phyloP scores from a whole-genome alignment of 2,329 filamentous ascomycete genomes.

The Xylaria digitata region DNA sequence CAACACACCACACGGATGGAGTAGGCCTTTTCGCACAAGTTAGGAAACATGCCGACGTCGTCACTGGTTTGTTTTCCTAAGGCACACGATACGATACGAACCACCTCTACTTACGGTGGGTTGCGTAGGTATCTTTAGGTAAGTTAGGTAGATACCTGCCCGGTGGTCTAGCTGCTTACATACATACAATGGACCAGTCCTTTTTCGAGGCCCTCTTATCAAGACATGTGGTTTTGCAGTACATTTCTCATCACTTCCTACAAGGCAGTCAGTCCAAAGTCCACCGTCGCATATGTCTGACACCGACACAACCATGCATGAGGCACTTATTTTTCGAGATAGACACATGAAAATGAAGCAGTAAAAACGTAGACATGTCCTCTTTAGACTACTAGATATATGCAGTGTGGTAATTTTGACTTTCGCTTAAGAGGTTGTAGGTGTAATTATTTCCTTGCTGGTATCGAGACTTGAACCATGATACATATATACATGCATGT shows the following conservation, averaged over 20 bases:
- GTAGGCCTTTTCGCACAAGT: constrained; percentile 31
- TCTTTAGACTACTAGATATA: not conserved
- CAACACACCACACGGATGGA: constrained; percentile 38
- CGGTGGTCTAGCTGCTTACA: not conserved
- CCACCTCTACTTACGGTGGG: constrained; percentile 12
- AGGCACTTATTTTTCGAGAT: not conserved
- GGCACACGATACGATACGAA: constrained; percentile 24
- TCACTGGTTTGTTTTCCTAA: constrained; percentile 25
- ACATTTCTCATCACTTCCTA: constrained; percentile 15
- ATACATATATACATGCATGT: constrained; percentile 24
- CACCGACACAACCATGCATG: constrained; percentile 2
- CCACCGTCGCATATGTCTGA: constrained; percentile 23
- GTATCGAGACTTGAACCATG: constrained; percentile 23
- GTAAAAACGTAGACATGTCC: not conserved
- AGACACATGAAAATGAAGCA: not conserved
- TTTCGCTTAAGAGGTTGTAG: constrained; percentile 20
- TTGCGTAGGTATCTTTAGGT: constrained; percentile 4
- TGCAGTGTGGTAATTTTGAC: constrained; percentile 22
- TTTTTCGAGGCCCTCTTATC: constrained; percentile 23
- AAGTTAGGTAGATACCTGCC: too few species aligned
- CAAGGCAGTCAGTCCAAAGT: constrained; percentile 4
- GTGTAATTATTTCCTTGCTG: constrained; percentile 21
- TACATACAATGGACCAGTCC: constrained; percentile 20
- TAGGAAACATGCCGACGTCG: constrained; percentile 31
- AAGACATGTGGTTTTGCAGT: constrained; percentile 24